Evolutionary conservation across 306 rosid genomes (phyloP).

Genomic region (Malus orientalis): DNA sequence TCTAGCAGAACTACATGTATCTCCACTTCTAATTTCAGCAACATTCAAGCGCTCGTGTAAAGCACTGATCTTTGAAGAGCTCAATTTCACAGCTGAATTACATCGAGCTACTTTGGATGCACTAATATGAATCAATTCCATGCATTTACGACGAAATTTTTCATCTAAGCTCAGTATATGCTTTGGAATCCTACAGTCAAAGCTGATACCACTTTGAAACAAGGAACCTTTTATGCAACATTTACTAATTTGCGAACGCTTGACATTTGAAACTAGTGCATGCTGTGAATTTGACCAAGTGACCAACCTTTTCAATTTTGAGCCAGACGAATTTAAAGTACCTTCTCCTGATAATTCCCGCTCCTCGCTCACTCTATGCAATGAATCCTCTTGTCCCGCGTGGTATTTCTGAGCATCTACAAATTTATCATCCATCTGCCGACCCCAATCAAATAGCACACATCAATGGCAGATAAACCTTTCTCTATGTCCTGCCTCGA

Average conservation of each 20-base stretch:
- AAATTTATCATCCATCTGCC: conserved; percentile 52
- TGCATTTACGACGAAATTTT: conserved; percentile 70
- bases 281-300: conserved; percentile 42
- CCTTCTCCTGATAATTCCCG: conserved; percentile 36
- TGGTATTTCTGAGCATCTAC: conserved; percentile 30
- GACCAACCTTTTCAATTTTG: conserved; percentile 47
- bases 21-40: conserved; percentile 19
- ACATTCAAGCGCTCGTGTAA: conserved; percentile 37
- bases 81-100: conserved; percentile 32
- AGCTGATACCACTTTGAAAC: conserved; percentile 35
- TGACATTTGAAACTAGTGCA: conserved; percentile 42
- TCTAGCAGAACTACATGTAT: conserved; percentile 25
- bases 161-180: conserved; percentile 73
- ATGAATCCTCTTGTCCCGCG: conserved; percentile 29
- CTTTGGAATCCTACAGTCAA: conserved; percentile 65
- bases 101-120: conserved; percentile 58
- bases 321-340: conserved; percentile 27
- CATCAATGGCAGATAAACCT: conserved; percentile 20
- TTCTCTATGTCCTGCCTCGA: conserved; percentile 23
- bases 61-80: conserved; percentile 33
- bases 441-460: conserved; percentile 20
- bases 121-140: conserved; percentile 55
- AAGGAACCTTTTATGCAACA: conserved; percentile 36
- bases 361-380: conserved; percentile 31
- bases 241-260: conserved; percentile 45